Percentiles rank a stretch among this genome's conserved stretches.
These are phyloP conservation scores for Aspergillus bridgeri DNA, from an alignment of 495 filamentous ascomycete genomes.

Conservation along the genomic window DNA sequence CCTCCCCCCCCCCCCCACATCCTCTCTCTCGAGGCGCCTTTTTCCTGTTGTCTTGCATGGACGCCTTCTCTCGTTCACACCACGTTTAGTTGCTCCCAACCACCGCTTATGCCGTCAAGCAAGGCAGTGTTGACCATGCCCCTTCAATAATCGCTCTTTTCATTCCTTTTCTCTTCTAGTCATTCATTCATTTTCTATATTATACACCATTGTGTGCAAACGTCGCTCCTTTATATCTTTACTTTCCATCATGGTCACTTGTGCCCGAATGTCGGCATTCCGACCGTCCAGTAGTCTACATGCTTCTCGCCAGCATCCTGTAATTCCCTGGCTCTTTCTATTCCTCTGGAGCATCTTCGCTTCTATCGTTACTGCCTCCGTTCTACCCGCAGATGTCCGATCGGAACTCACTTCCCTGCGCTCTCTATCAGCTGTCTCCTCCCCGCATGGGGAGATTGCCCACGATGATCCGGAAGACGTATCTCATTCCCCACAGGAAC, in stretches of 20 bases:
- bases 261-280: background rate
- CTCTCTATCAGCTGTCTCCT: background rate
- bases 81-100: background rate
- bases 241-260: background rate
- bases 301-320: slow-evolving; percentile 1
- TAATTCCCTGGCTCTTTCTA: background rate
- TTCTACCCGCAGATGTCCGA: background rate
- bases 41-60: background rate
- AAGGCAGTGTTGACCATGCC: slow-evolving; percentile 1
- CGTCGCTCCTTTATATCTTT: slow-evolving; percentile 1
- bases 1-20: background rate
- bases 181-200: background rate
- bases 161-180: background rate
- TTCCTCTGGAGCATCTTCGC: background rate
- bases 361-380: slow-evolving; percentile 1
- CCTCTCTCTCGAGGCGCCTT: background rate
- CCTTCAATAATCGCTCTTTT: slow-evolving; percentile 1
- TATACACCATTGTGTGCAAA: background rate
- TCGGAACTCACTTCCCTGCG: slow-evolving; percentile 1
- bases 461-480: slow-evolving; percentile 16
- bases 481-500: slow-evolving; percentile 12
- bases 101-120: slow-evolving; percentile 1
- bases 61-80: background rate
- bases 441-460: slow-evolving; percentile 19
- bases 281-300: background rate